These are phyloP conservation scores for Pisolithus thermaeus DNA, from an alignment of 1,284 basidiomycete species.

Conservation along the genomic window DNA sequence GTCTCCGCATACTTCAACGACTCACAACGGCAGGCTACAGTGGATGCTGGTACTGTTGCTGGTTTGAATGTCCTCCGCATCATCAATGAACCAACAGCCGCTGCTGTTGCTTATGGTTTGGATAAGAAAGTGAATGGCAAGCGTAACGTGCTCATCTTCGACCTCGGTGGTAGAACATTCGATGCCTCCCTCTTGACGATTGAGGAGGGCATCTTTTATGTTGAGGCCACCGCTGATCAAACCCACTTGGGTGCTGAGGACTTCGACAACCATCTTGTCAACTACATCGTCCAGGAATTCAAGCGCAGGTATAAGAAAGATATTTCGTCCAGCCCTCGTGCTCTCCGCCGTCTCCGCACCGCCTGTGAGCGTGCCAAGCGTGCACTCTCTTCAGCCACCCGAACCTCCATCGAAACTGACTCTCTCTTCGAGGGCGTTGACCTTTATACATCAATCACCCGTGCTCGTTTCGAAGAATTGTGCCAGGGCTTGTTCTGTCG, in stretches of 20 bases:
- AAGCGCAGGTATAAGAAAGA: slow-evolving; percentile 94
- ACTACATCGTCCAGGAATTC: slow-evolving; percentile 89
- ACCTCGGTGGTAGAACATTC: slow-evolving; percentile 97
- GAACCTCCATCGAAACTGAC: slow-evolving; percentile 85
- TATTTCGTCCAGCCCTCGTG: slow-evolving; percentile 80
- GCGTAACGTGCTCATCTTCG: slow-evolving; percentile 38
- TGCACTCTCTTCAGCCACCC: slow-evolving; percentile 85
- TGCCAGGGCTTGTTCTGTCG: slow-evolving; percentile 99
- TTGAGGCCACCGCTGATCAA: slow-evolving; percentile 96
- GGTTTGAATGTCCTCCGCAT: slow-evolving; percentile 96
- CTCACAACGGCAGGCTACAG: slow-evolving; percentile 58
- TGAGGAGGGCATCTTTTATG: slow-evolving; percentile 97
- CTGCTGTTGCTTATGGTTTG: slow-evolving; percentile 97
- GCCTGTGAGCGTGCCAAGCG: slow-evolving; percentile 99
- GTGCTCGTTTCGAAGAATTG: slow-evolving; percentile 98
- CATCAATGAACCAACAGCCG: slow-evolving; percentile 98
- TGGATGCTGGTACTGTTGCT: slow-evolving; percentile 96
- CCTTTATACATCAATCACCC: slow-evolving; percentile 93
- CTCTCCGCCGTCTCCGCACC: slow-evolving; percentile 95
- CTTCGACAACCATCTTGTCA: slow-evolving; percentile 95
- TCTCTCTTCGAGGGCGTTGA: slow-evolving; percentile 95
- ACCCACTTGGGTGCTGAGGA: slow-evolving; percentile 99
- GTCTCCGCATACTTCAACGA: slow-evolving; percentile 91
- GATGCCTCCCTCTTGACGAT: slow-evolving; percentile 98
- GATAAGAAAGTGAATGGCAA: slow-evolving; percentile 92